Percentiles rank a stretch among this genome's conserved stretches.
These are phyloP conservation scores for Phytophthora nicotianae DNA, from an alignment of 352 stramenopile species.

Conservation along the genomic window DNA sequence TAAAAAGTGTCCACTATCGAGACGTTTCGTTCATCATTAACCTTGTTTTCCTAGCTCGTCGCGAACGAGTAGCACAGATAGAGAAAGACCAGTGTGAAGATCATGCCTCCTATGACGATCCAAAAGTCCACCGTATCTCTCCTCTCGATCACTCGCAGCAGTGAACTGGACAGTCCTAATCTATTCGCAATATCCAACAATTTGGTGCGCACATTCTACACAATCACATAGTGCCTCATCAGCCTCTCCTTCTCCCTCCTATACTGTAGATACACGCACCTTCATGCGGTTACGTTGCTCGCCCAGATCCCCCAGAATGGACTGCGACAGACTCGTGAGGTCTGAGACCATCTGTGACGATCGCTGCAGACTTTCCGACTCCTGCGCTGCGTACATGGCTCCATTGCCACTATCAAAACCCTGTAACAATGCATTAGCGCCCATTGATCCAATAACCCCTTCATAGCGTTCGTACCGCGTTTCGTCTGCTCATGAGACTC, in stretches of 20 bases:
- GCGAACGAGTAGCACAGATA: slow-evolving; percentile 76
- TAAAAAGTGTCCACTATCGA: background rate
- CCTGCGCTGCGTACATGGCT: slow-evolving; percentile 77
- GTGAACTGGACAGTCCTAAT: slow-evolving; percentile 80
- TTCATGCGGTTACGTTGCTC: slow-evolving; percentile 76
- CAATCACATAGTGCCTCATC: slow-evolving; percentile 11
- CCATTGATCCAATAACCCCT: background rate
- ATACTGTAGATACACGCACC: slow-evolving; percentile 21
- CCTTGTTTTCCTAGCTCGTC: slow-evolving; percentile 15
- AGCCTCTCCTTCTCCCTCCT: background rate
- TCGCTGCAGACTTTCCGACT: slow-evolving; percentile 78
- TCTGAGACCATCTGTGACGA: slow-evolving; percentile 86
- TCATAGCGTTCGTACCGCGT: slow-evolving; percentile 33
- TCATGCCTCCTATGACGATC: slow-evolving; percentile 85
- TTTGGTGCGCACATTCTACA: slow-evolving; percentile 66
- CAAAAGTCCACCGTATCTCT: slow-evolving; percentile 85
- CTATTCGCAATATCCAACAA: slow-evolving; percentile 84
- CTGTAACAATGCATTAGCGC: slow-evolving; percentile 26
- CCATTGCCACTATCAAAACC: slow-evolving; percentile 71
- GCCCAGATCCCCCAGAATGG: slow-evolving; percentile 73
- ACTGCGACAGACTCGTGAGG: slow-evolving; percentile 71
- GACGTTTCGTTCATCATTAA: background rate
- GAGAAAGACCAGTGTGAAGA: slow-evolving; percentile 82
- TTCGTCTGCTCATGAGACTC: slow-evolving; percentile 71
- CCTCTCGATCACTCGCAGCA: slow-evolving; percentile 86